phyloP scores from a whole-genome alignment of 1,284 basidiomycete genomes.

The Moniliophthora roreri region DNA sequence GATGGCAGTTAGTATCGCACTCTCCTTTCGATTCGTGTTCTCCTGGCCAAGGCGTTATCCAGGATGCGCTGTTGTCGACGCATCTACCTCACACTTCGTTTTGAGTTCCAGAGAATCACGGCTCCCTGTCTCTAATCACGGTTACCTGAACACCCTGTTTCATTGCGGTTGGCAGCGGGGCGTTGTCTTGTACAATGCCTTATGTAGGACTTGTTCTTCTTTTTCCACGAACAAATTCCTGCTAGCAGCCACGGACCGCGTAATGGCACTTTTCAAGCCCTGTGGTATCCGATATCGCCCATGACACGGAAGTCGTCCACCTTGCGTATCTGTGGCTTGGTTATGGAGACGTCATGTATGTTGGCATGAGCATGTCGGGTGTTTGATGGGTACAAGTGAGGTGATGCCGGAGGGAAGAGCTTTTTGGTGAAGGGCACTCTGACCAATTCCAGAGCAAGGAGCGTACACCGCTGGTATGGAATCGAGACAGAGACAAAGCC shows the following conservation, averaged over 20 bases:
- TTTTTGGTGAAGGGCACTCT: background rate
- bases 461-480: background rate
- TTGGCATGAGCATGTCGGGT: background rate
- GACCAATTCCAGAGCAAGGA: background rate
- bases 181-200: background rate
- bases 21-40: constrained; percentile 40
- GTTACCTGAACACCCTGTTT: background rate
- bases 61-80: background rate
- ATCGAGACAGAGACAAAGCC: constrained; percentile 41
- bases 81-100: constrained; percentile 17
- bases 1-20: constrained; percentile 97
- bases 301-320: background rate
- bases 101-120: constrained; percentile 33
- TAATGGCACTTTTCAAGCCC: too few species aligned
- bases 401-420: background rate
- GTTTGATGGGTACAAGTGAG: background rate
- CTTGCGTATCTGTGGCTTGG: background rate
- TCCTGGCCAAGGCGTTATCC: constrained; percentile 17
- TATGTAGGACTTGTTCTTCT: background rate
- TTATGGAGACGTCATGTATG: background rate
- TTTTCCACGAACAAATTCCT: too few species aligned
- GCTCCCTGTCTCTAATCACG: constrained; percentile 36
- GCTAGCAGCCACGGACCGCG: too few species aligned
- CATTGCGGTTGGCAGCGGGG: background rate
- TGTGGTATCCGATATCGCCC: too few species aligned